These are phyloP conservation scores for Pleurotus sapidus DNA, from an alignment of 768 basidiomycete species.

Conservation along the genomic window DNA sequence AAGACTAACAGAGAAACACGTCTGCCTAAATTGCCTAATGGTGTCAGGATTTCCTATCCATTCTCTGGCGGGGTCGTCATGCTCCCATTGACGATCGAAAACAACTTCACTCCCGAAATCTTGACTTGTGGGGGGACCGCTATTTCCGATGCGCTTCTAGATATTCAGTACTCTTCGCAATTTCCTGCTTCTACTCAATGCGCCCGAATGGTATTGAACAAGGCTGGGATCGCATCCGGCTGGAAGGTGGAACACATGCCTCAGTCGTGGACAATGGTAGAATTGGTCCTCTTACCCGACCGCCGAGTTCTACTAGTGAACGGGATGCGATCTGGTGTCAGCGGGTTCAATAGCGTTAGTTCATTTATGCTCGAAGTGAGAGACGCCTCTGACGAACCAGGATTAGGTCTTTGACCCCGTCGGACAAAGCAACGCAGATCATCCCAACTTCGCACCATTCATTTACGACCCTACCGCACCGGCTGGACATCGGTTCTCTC, in stretches of 20 bases:
- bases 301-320: conserved; percentile 39
- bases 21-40: conserved; percentile 42
- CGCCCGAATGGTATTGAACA: conserved; percentile 36
- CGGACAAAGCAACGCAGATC: conserved; percentile 34
- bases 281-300: conserved; percentile 35
- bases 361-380: background rate
- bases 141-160: conserved; percentile 24
- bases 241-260: conserved; percentile 46
- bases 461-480: conserved; percentile 27
- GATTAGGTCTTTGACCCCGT: conserved; percentile 19
- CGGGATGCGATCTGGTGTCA: conserved; percentile 39
- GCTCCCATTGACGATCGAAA: conserved; percentile 32
- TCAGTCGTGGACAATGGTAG: conserved; percentile 34
- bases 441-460: conserved; percentile 28
- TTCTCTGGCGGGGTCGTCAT: conserved; percentile 34
- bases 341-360: conserved; percentile 29
- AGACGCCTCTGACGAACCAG: background rate
- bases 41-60: conserved; percentile 37
- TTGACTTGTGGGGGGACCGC: conserved; percentile 45
- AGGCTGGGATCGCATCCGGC: conserved; percentile 36
- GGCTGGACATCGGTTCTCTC: conserved; percentile 25
- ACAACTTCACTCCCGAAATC: conserved; percentile 40
- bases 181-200: conserved; percentile 40
- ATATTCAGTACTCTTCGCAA: conserved; percentile 28
- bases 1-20: conserved; percentile 33